Evolutionary conservation across 169 alveolate genomes (phyloP).

Genomic region (Perkinsus olseni): DNA sequence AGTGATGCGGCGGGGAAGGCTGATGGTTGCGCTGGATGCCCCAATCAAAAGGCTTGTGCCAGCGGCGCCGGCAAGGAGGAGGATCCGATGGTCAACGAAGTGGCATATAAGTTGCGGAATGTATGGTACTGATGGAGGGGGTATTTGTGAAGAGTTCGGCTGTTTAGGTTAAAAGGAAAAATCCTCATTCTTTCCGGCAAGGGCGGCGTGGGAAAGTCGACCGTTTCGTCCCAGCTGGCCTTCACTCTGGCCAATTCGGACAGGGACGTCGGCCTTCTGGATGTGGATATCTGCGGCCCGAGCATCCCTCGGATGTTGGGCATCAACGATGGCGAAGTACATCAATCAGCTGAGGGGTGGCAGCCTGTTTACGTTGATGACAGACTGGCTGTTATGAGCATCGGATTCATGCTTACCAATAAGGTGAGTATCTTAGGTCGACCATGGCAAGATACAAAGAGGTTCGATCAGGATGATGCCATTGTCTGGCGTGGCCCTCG

Average conservation of each 20-base stretch:
- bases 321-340: constrained; percentile 81
- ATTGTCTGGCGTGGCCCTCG: constrained; percentile 99
- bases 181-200: constrained; percentile 89
- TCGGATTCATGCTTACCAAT: constrained; percentile 21
- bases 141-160: background rate
- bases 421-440: background rate
- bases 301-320: constrained; percentile 92
- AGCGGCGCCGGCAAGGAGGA: constrained; percentile 60
- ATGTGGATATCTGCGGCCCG: constrained; percentile 98
- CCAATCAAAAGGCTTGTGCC: constrained; percentile 83
- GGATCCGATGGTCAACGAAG: constrained; percentile 46
- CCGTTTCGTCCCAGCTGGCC: constrained; percentile 86
- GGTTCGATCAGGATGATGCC: constrained; percentile 69
- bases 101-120: constrained; percentile 62
- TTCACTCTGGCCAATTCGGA: constrained; percentile 53
- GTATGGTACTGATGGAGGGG: constrained; percentile 57
- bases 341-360: constrained; percentile 90
- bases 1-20: constrained; percentile 66
- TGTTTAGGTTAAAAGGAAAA: background rate
- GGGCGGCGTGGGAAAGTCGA: constrained; percentile 99
- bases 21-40: constrained; percentile 95
- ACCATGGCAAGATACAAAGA: background rate
- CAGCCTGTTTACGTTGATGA: constrained; percentile 89
- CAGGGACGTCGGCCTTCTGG: constrained; percentile 84
- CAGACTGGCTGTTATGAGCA: constrained; percentile 91